Conservation (phyloP, 192 early-diverging fungal genomes). For the Entomortierella chlamydospora region DNA sequence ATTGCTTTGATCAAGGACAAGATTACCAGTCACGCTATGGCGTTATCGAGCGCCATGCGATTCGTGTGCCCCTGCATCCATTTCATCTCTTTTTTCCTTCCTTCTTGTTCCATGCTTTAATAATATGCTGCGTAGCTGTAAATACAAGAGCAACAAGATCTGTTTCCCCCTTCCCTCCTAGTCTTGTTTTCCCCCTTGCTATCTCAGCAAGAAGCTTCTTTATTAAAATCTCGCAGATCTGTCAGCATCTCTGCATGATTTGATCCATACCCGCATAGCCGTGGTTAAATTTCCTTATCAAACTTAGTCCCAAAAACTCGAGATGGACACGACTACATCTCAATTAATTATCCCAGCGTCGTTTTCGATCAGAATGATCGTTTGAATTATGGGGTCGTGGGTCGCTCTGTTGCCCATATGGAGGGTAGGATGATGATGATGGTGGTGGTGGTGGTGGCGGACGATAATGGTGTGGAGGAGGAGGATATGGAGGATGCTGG, state of each 20-base stretch:
- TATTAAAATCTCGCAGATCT: no score
- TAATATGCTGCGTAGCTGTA: not conserved
- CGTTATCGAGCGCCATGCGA: conserved; percentile 25
- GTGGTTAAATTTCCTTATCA: no score
- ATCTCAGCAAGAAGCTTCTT: not conserved
- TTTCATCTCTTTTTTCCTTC: conserved; percentile 1
- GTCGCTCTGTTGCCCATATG: not conserved
- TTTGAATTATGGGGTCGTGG: conserved; percentile 4
- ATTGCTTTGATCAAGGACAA: not conserved
- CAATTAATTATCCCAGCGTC: conserved; percentile 22
- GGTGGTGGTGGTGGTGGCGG: conserved; percentile 30
- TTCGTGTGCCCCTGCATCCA: conserved; percentile 15
- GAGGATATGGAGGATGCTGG: conserved; percentile 5
- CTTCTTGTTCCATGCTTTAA: not conserved
- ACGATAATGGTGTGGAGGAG: conserved; percentile 2
- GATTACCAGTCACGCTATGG: conserved; percentile 20
- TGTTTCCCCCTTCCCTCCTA: no score
- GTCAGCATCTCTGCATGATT: no score
- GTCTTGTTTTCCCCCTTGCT: no score
- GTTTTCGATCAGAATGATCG: conserved; percentile 10
- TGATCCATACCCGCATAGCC: no score
- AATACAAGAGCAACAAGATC: no score
- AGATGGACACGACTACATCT: no score
- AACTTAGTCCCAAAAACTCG: no score
- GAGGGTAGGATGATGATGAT: conserved; percentile 10